Percentiles rank a stretch among this genome's conserved stretches.
Conservation (phyloP, 768 basidiomycete species). For the Hirschioporus abietinus region DNA sequence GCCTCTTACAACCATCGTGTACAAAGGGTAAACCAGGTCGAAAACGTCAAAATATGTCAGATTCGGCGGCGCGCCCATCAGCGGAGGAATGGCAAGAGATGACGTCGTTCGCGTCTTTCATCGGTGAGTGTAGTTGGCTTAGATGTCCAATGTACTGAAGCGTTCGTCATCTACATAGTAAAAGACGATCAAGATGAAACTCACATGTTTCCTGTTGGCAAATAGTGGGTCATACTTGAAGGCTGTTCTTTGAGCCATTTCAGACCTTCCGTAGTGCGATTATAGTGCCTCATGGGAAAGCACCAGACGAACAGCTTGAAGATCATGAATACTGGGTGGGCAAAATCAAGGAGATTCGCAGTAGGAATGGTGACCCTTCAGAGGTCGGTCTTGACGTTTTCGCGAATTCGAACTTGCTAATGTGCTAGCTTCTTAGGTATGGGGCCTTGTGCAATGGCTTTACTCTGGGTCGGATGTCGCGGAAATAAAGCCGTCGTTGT, state of each 20-base stretch:
- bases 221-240: slow-evolving; percentile 29
- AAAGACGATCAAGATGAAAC: slow-evolving; percentile 27
- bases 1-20: too few relatives aligned
- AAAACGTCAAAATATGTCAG: too few relatives aligned
- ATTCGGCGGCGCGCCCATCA: too few relatives aligned
- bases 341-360: slow-evolving; percentile 40
- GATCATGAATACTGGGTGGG: slow-evolving; percentile 46
- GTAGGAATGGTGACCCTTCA: slow-evolving; percentile 16
- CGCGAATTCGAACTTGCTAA: background rate
- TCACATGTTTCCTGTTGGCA: slow-evolving; percentile 24
- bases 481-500: slow-evolving; percentile 44
- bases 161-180: background rate
- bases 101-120: too few relatives aligned
- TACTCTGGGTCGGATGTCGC: slow-evolving; percentile 45
- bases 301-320: slow-evolving; percentile 23
- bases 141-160: too few relatives aligned
- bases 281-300: slow-evolving; percentile 33
- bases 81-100: too few relatives aligned
- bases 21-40: too few relatives aligned
- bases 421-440: slow-evolving; percentile 34
- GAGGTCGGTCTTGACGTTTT: slow-evolving; percentile 23
- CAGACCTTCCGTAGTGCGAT: slow-evolving; percentile 28
- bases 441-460: slow-evolving; percentile 50
- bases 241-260: background rate
- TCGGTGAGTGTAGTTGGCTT: too few relatives aligned